These are phyloP conservation scores for Tolypocladium tundrense DNA, from an alignment of 2,329 filamentous ascomycete species.

Conservation along the genomic window DNA sequence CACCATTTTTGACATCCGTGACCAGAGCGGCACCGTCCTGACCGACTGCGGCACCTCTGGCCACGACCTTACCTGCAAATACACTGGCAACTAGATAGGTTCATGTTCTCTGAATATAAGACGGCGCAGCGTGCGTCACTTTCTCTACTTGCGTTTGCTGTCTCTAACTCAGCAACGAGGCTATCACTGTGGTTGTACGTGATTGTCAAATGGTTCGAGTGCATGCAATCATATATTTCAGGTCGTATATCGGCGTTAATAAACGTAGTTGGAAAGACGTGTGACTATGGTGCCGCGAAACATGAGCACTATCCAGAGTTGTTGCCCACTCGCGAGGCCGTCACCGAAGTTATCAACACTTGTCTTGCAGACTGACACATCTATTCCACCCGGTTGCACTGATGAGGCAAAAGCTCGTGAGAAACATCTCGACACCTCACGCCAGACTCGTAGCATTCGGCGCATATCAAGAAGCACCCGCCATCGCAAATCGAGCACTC, in stretches of 20 bases:
- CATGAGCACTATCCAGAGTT: neutral
- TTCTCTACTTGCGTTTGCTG: too few species aligned
- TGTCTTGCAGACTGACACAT: neutral
- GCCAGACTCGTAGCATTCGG: constrained; percentile 1
- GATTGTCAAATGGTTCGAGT: too few species aligned
- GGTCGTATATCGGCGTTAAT: too few species aligned
- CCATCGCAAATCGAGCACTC: constrained; percentile 6
- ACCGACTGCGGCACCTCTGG: constrained; percentile 5
- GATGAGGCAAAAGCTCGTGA: constrained; percentile 2
- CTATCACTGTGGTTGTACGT: too few species aligned
- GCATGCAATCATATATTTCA: too few species aligned
- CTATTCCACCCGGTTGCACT: neutral
- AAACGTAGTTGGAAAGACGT: too few species aligned
- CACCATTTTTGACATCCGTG: constrained; percentile 10
- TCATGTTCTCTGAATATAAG: neutral
- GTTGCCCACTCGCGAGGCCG: neutral
- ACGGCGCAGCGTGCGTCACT: neutral
- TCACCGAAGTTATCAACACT: neutral
- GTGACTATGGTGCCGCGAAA: too few species aligned
- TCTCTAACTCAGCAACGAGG: too few species aligned
- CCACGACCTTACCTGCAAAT: constrained; percentile 2
- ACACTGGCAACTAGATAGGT: constrained; percentile 1
- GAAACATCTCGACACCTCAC: constrained; percentile 1
- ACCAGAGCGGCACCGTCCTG: constrained; percentile 1
- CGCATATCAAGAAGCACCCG: constrained; percentile 7